These are phyloP conservation scores for Trypanosoma theileri DNA, from an alignment of 208 protist genomes.

Conservation along the genomic window DNA sequence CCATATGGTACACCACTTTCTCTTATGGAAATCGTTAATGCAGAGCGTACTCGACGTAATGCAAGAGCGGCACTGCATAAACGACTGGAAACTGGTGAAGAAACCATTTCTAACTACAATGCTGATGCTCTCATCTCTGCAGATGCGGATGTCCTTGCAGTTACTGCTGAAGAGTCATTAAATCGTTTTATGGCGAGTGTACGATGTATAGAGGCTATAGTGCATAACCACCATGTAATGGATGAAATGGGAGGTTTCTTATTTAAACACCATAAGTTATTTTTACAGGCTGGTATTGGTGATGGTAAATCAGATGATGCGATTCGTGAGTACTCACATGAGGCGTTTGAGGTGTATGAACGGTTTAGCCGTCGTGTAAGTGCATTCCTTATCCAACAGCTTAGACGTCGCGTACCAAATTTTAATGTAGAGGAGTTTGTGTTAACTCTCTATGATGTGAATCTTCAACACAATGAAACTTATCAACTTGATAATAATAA, in stretches of 20 bases:
- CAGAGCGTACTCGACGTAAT: slow-evolving; percentile 30
- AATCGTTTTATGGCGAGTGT: slow-evolving; percentile 63
- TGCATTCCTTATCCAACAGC: slow-evolving; percentile 47
- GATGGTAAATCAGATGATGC: neutral
- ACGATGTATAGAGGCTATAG: slow-evolving; percentile 60
- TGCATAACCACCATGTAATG: slow-evolving; percentile 55
- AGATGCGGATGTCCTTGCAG: slow-evolving; percentile 32
- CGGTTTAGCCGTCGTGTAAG: slow-evolving; percentile 53
- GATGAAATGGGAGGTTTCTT: slow-evolving; percentile 57
- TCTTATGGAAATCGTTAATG: slow-evolving; percentile 58
- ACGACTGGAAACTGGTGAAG: neutral
- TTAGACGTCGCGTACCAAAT: slow-evolving; percentile 42
- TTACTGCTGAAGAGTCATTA: slow-evolving; percentile 47
- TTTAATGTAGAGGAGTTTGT: slow-evolving; percentile 85
- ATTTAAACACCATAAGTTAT: slow-evolving; percentile 66
- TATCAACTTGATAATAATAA: too few species aligned
- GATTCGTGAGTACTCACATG: slow-evolving; percentile 56
- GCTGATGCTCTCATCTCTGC: slow-evolving; percentile 4
- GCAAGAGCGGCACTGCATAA: slow-evolving; percentile 12
- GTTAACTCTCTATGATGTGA: slow-evolving; percentile 63
- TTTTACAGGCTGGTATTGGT: slow-evolving; percentile 32
- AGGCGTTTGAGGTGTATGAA: slow-evolving; percentile 70
- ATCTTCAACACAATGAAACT: neutral
- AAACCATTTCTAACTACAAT: neutral
- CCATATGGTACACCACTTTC: slow-evolving; percentile 42